Evolutionary conservation across 106 monocot genomes (phyloP).

Genomic region (Allium cepa): DNA sequence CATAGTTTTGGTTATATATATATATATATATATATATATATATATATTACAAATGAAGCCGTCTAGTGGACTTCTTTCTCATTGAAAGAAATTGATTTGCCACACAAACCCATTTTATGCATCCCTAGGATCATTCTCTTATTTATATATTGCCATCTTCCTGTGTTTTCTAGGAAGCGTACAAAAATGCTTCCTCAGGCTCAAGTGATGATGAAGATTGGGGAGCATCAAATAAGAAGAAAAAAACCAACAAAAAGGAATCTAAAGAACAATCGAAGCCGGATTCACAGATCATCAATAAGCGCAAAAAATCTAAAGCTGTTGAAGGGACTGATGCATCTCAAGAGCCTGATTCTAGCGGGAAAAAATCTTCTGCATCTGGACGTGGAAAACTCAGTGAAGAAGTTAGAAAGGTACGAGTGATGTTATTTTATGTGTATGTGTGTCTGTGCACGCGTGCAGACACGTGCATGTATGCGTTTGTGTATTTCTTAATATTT

Average conservation of each 20-base stretch:
- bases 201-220: constrained; percentile 81
- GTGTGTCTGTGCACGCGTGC: too few relatives aligned
- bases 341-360: constrained; percentile 9
- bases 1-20: too few relatives aligned
- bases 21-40: too few relatives aligned
- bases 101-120: too few relatives aligned
- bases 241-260: constrained; percentile 12
- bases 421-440: neutral
- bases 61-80: too few relatives aligned
- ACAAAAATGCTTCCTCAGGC: constrained; percentile 53
- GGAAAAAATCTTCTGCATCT: constrained; percentile 6
- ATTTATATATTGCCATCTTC: too few relatives aligned
- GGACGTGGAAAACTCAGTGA: constrained; percentile 3
- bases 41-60: too few relatives aligned
- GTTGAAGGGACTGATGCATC: neutral
- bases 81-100: too few relatives aligned
- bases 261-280: constrained; percentile 2
- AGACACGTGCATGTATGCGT: too few relatives aligned
- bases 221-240: constrained; percentile 16
- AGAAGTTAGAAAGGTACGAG: constrained; percentile 4
- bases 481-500: too few relatives aligned
- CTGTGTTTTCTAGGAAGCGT: constrained; percentile 44
- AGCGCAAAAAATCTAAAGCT: constrained; percentile 3
- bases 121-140: too few relatives aligned
- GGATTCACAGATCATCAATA: neutral